A percentile compares a stretch with the other conserved stretches of the same genome.
Evolutionary conservation across 1,139 yeast genomes (phyloP).

Genomic region (Taphrina flavorubra): DNA sequence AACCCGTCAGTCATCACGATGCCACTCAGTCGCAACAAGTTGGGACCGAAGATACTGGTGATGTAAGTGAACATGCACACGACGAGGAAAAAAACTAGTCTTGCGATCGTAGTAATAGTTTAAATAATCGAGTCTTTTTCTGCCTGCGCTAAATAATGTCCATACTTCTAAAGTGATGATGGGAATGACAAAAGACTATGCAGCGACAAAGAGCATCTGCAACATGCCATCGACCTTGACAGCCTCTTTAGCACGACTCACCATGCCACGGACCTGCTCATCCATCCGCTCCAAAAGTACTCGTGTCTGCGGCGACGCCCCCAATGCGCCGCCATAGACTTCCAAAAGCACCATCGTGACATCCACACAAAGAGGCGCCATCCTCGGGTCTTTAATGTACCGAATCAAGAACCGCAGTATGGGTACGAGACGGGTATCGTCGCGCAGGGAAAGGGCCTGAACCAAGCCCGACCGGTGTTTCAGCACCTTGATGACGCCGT

Average conservation of each 20-base stretch:
- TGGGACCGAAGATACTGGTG: neutral
- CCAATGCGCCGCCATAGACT: conserved; percentile 51
- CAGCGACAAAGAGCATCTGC: conserved; percentile 62
- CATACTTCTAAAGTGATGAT: too few relatives aligned
- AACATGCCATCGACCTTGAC: conserved; percentile 92
- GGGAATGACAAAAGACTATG: neutral
- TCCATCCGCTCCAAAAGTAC: conserved; percentile 68
- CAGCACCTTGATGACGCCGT: conserved; percentile 81
- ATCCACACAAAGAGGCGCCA: conserved; percentile 76
- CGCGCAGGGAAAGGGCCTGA: conserved; percentile 77
- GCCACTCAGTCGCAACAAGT: too few relatives aligned
- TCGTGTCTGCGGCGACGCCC: conserved; percentile 77
- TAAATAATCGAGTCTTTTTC: neutral
- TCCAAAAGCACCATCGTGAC: conserved; percentile 71
- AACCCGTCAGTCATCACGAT: too few relatives aligned
- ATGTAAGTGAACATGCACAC: neutral
- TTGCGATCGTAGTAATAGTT: neutral
- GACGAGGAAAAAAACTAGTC: neutral
- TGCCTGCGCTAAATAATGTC: neutral
- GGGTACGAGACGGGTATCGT: conserved; percentile 84
- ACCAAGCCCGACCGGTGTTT: conserved; percentile 86
- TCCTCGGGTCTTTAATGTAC: conserved; percentile 76
- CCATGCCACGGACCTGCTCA: conserved; percentile 68
- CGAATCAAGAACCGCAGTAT: conserved; percentile 80
- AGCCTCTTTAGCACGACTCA: conserved; percentile 82